These are phyloP conservation scores for Nissolia schottii DNA, from an alignment of 306 rosid species.

Conservation along the genomic window DNA sequence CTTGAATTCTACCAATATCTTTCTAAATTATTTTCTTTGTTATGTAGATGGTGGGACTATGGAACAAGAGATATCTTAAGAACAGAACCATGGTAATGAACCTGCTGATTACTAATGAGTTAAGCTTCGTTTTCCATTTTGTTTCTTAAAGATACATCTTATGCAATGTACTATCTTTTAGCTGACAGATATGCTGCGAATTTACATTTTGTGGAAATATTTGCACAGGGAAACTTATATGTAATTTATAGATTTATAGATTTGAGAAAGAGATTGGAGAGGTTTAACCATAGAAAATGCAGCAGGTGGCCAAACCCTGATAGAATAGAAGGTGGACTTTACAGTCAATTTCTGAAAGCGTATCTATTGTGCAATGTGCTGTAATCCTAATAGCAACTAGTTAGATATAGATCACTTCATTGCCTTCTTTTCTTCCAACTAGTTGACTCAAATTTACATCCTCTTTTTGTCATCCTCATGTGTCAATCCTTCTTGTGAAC, in stretches of 20 bases:
- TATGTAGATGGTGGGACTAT: background rate
- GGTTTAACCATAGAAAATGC: background rate
- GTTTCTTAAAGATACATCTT: background rate
- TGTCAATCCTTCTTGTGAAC: too few species aligned
- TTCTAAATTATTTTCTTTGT: background rate
- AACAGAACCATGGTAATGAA: background rate
- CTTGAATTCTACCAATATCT: background rate
- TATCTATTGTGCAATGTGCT: background rate
- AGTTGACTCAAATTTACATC: too few species aligned
- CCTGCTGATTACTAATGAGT: constrained; percentile 1
- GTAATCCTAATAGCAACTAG: background rate
- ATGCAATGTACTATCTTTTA: background rate
- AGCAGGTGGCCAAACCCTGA: background rate
- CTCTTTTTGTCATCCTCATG: too few species aligned
- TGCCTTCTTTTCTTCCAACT: too few species aligned
- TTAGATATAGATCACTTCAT: too few species aligned
- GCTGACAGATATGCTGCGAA: background rate
- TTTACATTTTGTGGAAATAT: background rate
- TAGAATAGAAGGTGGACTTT: background rate
- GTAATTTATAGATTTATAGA: background rate
- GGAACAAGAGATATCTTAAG: background rate
- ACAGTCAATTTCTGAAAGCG: background rate
- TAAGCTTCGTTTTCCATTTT: background rate
- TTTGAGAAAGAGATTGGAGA: constrained; percentile 4
- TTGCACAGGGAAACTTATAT: background rate